Evolutionary conservation across 2,329 filamentous ascomycete species (phyloP).

Genomic region (Tolypocladium inflatum): DNA sequence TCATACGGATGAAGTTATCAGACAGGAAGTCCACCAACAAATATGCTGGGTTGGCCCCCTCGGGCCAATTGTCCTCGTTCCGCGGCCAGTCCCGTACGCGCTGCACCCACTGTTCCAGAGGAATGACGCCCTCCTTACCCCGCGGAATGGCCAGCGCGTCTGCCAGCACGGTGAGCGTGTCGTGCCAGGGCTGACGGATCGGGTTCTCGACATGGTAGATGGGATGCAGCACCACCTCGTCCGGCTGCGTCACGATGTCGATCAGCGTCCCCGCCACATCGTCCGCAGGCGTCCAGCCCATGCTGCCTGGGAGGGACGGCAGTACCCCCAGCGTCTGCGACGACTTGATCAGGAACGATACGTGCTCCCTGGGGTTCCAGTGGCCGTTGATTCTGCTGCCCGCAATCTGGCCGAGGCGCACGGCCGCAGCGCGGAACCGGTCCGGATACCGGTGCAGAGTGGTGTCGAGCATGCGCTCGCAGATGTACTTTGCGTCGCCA

Average conservation of each 20-base stretch:
- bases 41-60: not conserved
- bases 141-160: not conserved
- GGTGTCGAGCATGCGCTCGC: conserved; percentile 37
- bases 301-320: conserved; percentile 26
- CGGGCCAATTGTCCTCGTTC: not conserved
- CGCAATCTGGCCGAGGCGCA: conserved; percentile 41
- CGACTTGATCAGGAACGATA: conserved; percentile 38
- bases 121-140: not conserved
- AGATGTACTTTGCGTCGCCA: conserved; percentile 38
- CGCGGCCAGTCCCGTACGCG: not conserved
- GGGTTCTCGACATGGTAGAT: conserved; percentile 13
- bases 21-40: not conserved
- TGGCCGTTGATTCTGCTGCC: conserved; percentile 36
- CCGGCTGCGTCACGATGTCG: conserved; percentile 2
- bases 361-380: conserved; percentile 44
- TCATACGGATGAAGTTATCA: conserved; percentile 1
- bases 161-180: conserved; percentile 1
- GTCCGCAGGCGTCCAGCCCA: conserved; percentile 38
- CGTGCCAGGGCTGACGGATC: conserved; percentile 4
- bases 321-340: conserved; percentile 31
- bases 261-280: not conserved
- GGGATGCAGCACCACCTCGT: not conserved
- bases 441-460: conserved; percentile 32
- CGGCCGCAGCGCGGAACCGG: conserved; percentile 30
- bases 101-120: not conserved